A percentile compares a stretch with the other conserved stretches of the same genome.
These are phyloP conservation scores for Termitomyces sp. DNA, from an alignment of 768 basidiomycete genomes.

Conservation along the genomic window DNA sequence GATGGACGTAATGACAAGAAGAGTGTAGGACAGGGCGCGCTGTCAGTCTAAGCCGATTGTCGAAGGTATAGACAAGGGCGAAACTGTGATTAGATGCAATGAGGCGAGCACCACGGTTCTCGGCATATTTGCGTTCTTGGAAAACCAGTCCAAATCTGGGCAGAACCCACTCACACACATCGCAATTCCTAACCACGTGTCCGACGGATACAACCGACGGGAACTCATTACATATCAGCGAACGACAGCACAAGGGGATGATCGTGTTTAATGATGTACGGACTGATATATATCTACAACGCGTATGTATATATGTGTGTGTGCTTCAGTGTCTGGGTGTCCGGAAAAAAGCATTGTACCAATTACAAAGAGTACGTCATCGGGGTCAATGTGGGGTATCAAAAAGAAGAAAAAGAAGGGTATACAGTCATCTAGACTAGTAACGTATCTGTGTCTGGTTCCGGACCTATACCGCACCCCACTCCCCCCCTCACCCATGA, in stretches of 20 bases:
- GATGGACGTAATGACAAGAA: background rate
- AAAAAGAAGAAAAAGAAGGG: background rate
- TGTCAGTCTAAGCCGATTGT: background rate
- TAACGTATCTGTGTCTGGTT: no score
- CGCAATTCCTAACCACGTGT: slow-evolving; percentile 1
- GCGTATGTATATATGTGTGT: background rate
- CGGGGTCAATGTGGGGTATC: no score
- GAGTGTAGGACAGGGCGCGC: background rate
- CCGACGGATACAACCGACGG: background rate
- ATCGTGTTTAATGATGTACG: no score
- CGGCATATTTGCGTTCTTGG: background rate
- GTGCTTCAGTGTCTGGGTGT: background rate
- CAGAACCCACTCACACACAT: background rate
- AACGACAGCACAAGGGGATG: no score
- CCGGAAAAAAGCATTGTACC: background rate
- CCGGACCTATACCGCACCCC: no score
- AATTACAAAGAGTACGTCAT: background rate
- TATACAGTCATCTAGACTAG: background rate
- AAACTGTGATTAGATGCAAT: slow-evolving; percentile 2
- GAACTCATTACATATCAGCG: no score
- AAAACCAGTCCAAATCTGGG: background rate
- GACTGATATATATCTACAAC: background rate
- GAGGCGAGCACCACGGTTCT: slow-evolving; percentile 3
- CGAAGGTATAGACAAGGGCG: background rate
- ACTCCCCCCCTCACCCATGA: no score